A percentile compares a stretch with the other conserved stretches of the same genome.
phyloP scores from a whole-genome alignment of 2,329 filamentous ascomycete genomes.

The Trichoderma sp. region DNA sequence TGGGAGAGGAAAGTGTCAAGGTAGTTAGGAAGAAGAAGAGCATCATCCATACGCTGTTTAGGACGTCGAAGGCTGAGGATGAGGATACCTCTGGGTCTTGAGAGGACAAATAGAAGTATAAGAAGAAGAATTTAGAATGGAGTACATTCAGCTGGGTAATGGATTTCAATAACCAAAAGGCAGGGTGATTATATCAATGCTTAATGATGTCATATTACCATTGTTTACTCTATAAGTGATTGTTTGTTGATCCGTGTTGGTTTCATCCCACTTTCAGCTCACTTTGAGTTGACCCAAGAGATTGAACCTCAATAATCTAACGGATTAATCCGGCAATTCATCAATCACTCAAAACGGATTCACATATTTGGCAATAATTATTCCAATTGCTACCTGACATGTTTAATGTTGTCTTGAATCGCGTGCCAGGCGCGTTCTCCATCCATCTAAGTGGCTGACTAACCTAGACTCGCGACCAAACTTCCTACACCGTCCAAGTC shows the following conservation, averaged over 20 bases:
- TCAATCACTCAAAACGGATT: not conserved
- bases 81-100: not conserved
- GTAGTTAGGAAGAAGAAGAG: conserved; percentile 21
- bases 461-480: not conserved
- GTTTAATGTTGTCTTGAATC: not conserved
- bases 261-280: not conserved
- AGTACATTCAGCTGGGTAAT: rapidly evolving
- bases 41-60: conserved; percentile 22
- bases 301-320: not conserved
- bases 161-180: rapidly evolving
- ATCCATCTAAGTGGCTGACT: not conserved
- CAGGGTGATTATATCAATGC: not conserved
- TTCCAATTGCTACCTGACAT: not conserved
- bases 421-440: not conserved
- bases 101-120: not conserved
- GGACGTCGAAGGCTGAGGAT: conserved; percentile 12
- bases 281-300: not conserved
- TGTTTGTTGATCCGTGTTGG: not conserved
- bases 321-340: not conserved
- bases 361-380: not conserved
- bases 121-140: not conserved
- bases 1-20: not conserved
- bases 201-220: not conserved
- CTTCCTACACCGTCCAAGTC: not conserved
- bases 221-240: not conserved